Evolutionary conservation across 2,329 filamentous ascomycete genomes (phyloP), one percentile per base, ranked within the genome.

Genomic region (Dichotomopilus funicola): DNA sequence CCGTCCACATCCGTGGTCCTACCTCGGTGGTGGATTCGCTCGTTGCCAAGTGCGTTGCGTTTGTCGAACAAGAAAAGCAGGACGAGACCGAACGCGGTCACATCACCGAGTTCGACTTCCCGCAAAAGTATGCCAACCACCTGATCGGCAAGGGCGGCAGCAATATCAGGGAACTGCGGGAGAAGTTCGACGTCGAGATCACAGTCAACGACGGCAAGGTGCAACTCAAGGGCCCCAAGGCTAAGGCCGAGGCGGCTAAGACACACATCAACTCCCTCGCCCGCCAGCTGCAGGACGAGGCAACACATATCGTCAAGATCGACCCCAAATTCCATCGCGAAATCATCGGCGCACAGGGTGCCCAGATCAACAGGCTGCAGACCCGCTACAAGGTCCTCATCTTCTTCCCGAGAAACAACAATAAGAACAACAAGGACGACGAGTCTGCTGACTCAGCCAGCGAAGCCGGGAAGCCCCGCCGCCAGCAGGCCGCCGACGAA

Each of bases 31-130:
- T 96, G 3, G 81, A 88, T 51, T 81, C 83, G 2, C 79, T 97
- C 41, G 78, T 82, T 35, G 73, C 79, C 38, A 94, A 91, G 75
- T 83, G 95, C 53, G 73, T 81, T 56, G 82, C 82, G 6, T 97
- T 96, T 67, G 78, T 97, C 27, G 85, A 87, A 67, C 87, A 95
- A 68, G 91, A 95, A 72, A 88, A 91, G 74, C 82, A 89, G 69
- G 91, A 97, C 59, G 92, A 97, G 72, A 88, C 94, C 68, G 92
- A 97, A 73, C 88, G 92, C 57, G 91, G 89, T 45, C 95, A 91
- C 73, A 91, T 84, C 2, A 76, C 89, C 57, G 83, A 81, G 33
- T 97, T 97, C 63, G 90, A 96, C 61, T 99, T 96, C 75, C 92
- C 92, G 6, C 89, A 96, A 69, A 95, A 96, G 73, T 95, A 85